Conservation (phyloP, 208 protist genomes). For the Crithidia fasciculata region DNA sequence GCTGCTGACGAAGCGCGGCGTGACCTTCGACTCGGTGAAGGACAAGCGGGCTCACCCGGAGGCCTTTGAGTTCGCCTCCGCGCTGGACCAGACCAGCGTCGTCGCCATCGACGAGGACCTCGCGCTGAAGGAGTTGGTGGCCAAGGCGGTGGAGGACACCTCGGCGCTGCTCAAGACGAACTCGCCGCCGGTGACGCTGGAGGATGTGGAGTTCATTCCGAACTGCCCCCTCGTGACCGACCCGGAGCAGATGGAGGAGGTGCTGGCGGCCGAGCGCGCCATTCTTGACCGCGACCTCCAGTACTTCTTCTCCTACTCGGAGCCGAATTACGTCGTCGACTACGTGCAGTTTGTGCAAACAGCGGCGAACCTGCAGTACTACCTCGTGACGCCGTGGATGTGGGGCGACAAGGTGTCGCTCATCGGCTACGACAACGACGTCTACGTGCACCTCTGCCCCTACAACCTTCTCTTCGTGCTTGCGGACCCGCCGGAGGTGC, state of each 20-base stretch:
- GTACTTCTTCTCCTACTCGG: conserved; percentile 76
- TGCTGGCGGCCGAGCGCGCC: conserved; percentile 55
- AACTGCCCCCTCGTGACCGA: conserved; percentile 64
- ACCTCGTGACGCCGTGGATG: conserved; percentile 80
- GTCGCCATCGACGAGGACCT: conserved; percentile 58
- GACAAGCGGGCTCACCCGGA: conserved; percentile 72
- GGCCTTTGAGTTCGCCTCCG: conserved; percentile 77
- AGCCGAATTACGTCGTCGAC: conserved; percentile 86
- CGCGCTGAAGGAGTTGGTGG: conserved; percentile 39
- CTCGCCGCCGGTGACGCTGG: conserved; percentile 45
- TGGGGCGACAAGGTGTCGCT: conserved; percentile 81
- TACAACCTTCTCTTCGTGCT: conserved; percentile 78
- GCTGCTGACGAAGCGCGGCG: conserved; percentile 46
- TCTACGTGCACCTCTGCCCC: conserved; percentile 82
- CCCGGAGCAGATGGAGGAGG: conserved; percentile 47
- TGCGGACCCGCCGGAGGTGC: conserved; percentile 20
- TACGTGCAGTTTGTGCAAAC: conserved; percentile 79
- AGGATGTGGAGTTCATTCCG: conserved; percentile 62
- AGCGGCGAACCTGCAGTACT: conserved; percentile 63
- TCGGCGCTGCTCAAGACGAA: conserved; percentile 34
- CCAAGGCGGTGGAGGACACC: conserved; percentile 41
- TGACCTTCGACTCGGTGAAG: conserved; percentile 43
- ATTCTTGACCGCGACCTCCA: conserved; percentile 32
- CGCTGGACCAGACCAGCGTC: conserved; percentile 43
- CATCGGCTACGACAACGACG: conserved; percentile 60